Evolutionary conservation across 768 basidiomycete genomes (phyloP).

Genomic region (Tulasnella sp.): DNA sequence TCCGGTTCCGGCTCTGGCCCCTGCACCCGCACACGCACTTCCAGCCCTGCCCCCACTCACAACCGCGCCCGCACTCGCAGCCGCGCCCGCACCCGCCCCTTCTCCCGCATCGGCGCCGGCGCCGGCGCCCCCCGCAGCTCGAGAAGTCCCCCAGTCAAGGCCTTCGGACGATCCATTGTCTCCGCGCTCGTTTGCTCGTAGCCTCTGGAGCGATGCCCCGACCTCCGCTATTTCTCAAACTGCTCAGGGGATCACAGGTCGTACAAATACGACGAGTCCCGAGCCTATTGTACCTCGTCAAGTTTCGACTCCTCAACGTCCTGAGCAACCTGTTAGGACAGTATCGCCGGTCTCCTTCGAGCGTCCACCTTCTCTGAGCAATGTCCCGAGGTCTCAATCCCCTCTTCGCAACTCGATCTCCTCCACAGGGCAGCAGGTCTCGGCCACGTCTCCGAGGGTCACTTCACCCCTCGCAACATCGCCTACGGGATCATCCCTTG

Average conservation of each 20-base stretch:
- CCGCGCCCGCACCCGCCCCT: slow-evolving; percentile 26
- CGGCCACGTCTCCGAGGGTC: neutral
- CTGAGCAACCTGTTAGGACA: neutral
- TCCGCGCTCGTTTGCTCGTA: slow-evolving; percentile 16
- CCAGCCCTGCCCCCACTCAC: too few species aligned
- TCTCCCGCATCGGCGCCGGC: slow-evolving; percentile 25
- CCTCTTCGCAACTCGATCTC: slow-evolving; percentile 10
- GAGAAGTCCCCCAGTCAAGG: neutral
- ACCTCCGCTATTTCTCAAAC: neutral
- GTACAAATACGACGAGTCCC: neutral
- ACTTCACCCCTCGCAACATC: neutral
- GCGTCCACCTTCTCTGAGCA: slow-evolving; percentile 11
- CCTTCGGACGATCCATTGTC: neutral
- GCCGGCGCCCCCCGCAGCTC: neutral
- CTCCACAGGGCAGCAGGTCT: neutral
- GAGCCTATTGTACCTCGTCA: neutral
- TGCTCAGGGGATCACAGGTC: neutral
- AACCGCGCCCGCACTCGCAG: too few species aligned
- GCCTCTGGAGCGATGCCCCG: neutral
- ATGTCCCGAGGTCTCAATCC: neutral
- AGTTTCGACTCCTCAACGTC: neutral
- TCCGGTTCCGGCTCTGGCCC: too few species aligned
- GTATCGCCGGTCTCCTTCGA: slow-evolving; percentile 7
- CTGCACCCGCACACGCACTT: too few species aligned
- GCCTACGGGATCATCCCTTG: neutral